A percentile compares a stretch with the other conserved stretches of the same genome.
These are phyloP conservation scores for Corylus americana DNA, from an alignment of 306 rosid species.

Conservation along the genomic window DNA sequence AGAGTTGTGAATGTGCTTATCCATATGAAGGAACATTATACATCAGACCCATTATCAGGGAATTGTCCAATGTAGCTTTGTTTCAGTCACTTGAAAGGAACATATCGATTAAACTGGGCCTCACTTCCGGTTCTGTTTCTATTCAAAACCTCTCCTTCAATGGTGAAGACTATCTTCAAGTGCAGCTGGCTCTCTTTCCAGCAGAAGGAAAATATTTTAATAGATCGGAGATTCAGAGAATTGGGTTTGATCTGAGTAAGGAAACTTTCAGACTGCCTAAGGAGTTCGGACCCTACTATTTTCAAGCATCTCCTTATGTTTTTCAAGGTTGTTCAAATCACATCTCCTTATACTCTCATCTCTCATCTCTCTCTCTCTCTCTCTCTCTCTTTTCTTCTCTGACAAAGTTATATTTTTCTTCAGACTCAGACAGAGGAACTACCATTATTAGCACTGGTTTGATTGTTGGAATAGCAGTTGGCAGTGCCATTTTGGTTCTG, in stretches of 20 bases:
- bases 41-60: slow-evolving; percentile 81
- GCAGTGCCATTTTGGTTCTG: slow-evolving; percentile 57
- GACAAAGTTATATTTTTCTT: slow-evolving; percentile 32
- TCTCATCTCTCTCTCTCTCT: background rate
- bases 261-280: slow-evolving; percentile 87
- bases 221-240: slow-evolving; percentile 69
- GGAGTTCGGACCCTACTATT: slow-evolving; percentile 77
- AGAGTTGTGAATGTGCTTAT: slow-evolving; percentile 84
- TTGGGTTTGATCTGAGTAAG: slow-evolving; percentile 75
- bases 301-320: slow-evolving; percentile 67
- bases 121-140: slow-evolving; percentile 83
- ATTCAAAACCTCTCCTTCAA: slow-evolving; percentile 75
- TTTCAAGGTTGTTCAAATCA: slow-evolving; percentile 53
- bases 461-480: slow-evolving; percentile 56
- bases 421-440: slow-evolving; percentile 42
- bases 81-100: slow-evolving; percentile 73
- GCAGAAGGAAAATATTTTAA: slow-evolving; percentile 60
- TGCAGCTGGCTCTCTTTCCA: slow-evolving; percentile 80
- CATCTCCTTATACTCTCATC: background rate
- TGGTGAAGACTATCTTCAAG: slow-evolving; percentile 75
- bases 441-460: slow-evolving; percentile 46
- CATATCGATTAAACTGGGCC: slow-evolving; percentile 60
- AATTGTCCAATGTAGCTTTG: slow-evolving; percentile 46
- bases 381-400: background rate
- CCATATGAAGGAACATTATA: slow-evolving; percentile 76